A percentile compares a stretch with the other conserved stretches of the same genome.
Conservation (phyloP, 73 alveolate genomes). For the Uronychia binucleata region DNA sequence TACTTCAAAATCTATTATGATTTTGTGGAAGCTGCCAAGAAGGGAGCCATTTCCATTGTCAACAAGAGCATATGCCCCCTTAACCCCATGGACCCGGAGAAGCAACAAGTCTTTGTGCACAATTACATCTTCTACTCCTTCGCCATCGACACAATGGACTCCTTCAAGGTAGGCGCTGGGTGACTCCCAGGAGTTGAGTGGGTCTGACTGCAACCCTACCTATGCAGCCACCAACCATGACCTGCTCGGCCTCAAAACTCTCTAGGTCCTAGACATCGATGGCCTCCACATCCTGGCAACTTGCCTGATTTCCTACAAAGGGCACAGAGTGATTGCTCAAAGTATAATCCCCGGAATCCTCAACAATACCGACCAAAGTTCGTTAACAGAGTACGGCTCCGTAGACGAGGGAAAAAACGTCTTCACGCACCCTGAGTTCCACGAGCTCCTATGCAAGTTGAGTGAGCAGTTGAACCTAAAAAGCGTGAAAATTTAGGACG, state of each 20-base stretch:
- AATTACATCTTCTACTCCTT: conserved; percentile 85
- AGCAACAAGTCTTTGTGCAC: conserved; percentile 81
- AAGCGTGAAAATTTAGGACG: conserved; percentile 58
- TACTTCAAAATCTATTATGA: conserved; percentile 78
- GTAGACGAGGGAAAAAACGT: conserved; percentile 90
- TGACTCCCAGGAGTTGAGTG: background rate
- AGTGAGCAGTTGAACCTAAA: conserved; percentile 76
- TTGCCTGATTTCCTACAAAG: conserved; percentile 79
- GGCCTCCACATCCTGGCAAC: conserved; percentile 82
- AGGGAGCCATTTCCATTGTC: conserved; percentile 89
- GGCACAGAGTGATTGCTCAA: conserved; percentile 85
- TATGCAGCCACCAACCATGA: conserved; percentile 87
- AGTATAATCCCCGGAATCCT: conserved; percentile 90
- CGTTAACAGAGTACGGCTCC: conserved; percentile 83
- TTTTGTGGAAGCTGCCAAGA: conserved; percentile 87
- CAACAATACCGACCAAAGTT: conserved; percentile 70
- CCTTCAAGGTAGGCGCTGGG: conserved; percentile 33
- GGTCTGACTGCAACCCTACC: conserved; percentile 83
- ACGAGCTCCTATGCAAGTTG: conserved; percentile 69
- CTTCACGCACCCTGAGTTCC: conserved; percentile 67
- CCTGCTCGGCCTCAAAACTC: conserved; percentile 72
- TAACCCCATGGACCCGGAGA: conserved; percentile 87
- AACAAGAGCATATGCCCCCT: conserved; percentile 75
- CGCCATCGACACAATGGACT: conserved; percentile 74
- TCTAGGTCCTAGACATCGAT: conserved; percentile 75